A percentile compares a stretch with the other conserved stretches of the same genome.
Conservation (phyloP, 2,329 filamentous ascomycete species). For the Ceratocystis huliohia region DNA sequence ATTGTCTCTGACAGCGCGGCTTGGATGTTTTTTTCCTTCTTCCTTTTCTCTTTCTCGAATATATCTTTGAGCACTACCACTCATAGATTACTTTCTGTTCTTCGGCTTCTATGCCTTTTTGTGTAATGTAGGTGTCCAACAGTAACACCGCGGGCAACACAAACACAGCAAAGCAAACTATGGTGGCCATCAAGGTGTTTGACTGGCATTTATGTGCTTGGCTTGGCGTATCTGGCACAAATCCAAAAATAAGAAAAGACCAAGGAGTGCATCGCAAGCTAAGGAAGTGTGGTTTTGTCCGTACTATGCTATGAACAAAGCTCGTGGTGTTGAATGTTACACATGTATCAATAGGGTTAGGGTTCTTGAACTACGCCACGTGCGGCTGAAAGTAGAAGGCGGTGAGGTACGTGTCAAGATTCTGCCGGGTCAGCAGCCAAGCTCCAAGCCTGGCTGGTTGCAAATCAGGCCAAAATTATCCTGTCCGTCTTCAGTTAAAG, state of each 20-base stretch:
- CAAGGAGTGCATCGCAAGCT: neutral
- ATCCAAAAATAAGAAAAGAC: neutral
- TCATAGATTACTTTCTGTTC: neutral
- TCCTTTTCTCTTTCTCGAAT: neutral
- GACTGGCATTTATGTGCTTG: neutral
- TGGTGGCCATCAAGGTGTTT: neutral
- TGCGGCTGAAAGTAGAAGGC: neutral
- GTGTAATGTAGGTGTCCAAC: neutral
- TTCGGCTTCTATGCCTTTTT: neutral
- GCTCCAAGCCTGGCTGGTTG: neutral
- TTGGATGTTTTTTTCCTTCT: neutral
- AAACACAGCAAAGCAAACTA: constrained; percentile 5
- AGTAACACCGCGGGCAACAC: neutral
- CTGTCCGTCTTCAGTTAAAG: neutral
- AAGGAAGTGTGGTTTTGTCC: too few relatives aligned
- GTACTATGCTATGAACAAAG: neutral
- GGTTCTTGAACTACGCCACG: neutral
- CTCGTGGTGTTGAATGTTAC: neutral
- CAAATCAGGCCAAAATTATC: neutral
- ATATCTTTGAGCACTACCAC: neutral
- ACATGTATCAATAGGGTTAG: neutral
- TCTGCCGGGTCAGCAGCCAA: neutral
- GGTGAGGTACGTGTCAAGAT: neutral
- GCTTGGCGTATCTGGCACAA: neutral
- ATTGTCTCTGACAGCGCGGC: neutral